Base-by-base conservation (phyloP, 2,329 filamentous ascomycete species). In the Beauveria caledonica region DNA sequence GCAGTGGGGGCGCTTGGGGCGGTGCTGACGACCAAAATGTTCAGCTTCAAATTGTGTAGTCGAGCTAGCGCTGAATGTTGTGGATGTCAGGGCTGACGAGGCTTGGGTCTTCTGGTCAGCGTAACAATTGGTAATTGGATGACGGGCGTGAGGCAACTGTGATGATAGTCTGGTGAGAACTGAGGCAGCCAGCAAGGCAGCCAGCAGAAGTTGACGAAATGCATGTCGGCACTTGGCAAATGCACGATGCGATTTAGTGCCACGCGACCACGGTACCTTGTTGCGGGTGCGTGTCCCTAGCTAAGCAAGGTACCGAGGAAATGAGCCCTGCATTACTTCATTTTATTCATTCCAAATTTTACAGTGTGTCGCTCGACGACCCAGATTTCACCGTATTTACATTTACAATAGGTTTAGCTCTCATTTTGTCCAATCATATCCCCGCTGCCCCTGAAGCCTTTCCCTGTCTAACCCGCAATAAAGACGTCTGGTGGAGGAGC, bases 31-130 rank as follows among this genome's bases (percentile, higher is more conserved):
- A 29, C 46, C n/a, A 39, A 51, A 23, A 45, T 9, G 45, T 53
- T 59, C 57, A 59, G 57, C 57, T 59, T 39, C 11, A 27, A 45
- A 40, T 53, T 49, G 56, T 15, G 56, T 46, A 5, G 25, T 25
- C 15, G 27, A 7, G 39, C 10, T 46, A 42, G 27, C 48, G 39
- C 36, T 19, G 5, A 46, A 45, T 59, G 23, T 52, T 59, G 48
- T 59, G 57, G 57, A 40, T 36, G 27, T n/a, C 8, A 21, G 5
- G 46, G 33, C 46, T 58, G 56, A 58, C 33, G 23, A 44, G 48
- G 45, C 46, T 29, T 51, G 25, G 7, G n/a, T 29, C 25, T 46
- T 51, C 21, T 51, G 56, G 45, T n/a, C 7, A 29, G 27, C 27
- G 42, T 42, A 50, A 48, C 36, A 42, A 40, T 39, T 15, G 29